Evolutionary conservation across 495 filamentous ascomycete genomes (phyloP).

Genomic region (Neurospora sublineolata): DNA sequence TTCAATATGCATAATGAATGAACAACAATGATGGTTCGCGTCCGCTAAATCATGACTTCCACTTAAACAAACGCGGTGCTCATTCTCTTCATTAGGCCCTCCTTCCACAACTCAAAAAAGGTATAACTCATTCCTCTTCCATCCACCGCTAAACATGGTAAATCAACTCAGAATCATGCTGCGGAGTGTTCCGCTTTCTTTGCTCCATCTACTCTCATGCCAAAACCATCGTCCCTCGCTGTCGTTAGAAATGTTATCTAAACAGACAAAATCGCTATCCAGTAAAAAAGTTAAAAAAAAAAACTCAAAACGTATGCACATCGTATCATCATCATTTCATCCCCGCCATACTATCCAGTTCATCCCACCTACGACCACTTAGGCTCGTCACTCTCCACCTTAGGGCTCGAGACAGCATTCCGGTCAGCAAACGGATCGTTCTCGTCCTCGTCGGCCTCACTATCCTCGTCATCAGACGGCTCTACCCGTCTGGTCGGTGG

Average conservation of each 20-base stretch:
- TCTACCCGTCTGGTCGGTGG: conserved; percentile 22
- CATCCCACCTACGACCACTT: conserved; percentile 3
- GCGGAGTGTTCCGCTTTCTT: not conserved
- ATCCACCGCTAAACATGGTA: not conserved
- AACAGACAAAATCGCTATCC: not conserved
- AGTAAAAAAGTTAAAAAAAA: not conserved
- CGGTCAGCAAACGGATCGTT: conserved; percentile 71
- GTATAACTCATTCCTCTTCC: not conserved
- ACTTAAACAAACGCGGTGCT: too few relatives aligned
- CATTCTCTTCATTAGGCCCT: too few relatives aligned
- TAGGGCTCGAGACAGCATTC: conserved; percentile 38
- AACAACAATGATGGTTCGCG: not conserved
- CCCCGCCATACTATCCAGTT: not conserved
- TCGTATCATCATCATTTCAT: not conserved
- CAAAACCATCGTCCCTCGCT: not conserved
- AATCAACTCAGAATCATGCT: not conserved
- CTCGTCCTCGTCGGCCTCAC: conserved; percentile 44
- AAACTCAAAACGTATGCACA: not conserved
- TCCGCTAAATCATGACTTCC: not conserved
- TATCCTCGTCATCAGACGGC: conserved; percentile 17
- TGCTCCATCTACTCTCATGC: not conserved
- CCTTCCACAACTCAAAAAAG: not conserved
- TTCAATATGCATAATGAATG: not conserved
- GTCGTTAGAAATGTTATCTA: not conserved
- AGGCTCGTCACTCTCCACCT: conserved; percentile 5